phyloP scores from a whole-genome alignment of 192 early-diverging fungal genomes.

The Backusella liffmaniae region DNA sequence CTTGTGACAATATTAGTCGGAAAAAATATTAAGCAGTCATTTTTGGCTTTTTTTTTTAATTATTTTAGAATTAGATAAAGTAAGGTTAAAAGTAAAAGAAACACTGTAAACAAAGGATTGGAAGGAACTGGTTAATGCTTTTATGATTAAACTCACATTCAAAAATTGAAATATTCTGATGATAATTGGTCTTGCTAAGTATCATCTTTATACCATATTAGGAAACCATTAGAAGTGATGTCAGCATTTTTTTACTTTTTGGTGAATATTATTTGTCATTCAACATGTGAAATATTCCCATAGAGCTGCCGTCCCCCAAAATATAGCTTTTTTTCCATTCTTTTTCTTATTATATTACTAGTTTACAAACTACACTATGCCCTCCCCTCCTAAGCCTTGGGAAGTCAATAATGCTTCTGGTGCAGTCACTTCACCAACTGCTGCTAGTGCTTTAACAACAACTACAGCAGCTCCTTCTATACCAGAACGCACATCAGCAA shows the following conservation, averaged over 20 bases:
- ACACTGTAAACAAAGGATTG: neutral
- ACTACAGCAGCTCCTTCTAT: slow-evolving; percentile 38
- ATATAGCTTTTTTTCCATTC: neutral
- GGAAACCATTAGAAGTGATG: neutral
- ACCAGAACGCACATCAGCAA: slow-evolving; percentile 35
- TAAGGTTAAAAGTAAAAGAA: neutral
- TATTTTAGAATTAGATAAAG: neutral
- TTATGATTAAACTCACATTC: neutral
- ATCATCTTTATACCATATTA: neutral
- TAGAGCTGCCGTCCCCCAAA: neutral
- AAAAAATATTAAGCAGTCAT: neutral
- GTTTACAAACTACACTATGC: slow-evolving; percentile 26
- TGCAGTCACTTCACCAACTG: slow-evolving; percentile 36
- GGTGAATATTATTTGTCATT: slow-evolving; percentile 6
- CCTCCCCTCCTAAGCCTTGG: slow-evolving; percentile 77
- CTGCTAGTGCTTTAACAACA: slow-evolving; percentile 31
- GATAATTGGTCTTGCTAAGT: neutral
- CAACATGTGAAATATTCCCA: slow-evolving; percentile 10
- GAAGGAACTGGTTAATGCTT: neutral
- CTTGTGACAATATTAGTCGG: neutral
- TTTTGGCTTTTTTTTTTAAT: neutral
- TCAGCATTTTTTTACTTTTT: neutral
- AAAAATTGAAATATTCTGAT: neutral
- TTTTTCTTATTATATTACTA: slow-evolving; percentile 7
- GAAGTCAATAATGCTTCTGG: slow-evolving; percentile 50